Evolutionary conservation across 352 stramenopile species (phyloP).

Genomic region (Pythium volutum): DNA sequence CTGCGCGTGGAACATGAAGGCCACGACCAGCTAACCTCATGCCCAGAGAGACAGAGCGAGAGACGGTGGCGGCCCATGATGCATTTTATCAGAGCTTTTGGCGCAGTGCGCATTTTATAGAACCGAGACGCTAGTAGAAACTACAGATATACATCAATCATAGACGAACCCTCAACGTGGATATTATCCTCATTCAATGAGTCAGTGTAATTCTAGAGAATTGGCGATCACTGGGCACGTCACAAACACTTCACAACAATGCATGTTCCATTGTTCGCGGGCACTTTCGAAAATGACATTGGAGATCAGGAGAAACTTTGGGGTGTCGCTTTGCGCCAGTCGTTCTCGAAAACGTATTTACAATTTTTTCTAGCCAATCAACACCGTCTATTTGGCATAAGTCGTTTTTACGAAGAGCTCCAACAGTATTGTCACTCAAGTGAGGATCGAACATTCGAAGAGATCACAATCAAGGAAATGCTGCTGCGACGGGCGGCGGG

Average conservation of each 20-base stretch:
- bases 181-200: conserved; percentile 47
- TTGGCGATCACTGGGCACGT: conserved; percentile 18
- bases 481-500: background rate
- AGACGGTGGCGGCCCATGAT: background rate
- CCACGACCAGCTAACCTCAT: conserved; percentile 10
- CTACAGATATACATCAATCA: no score
- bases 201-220: conserved; percentile 81
- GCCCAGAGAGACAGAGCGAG: background rate
- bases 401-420: conserved; percentile 16
- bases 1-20: conserved; percentile 80
- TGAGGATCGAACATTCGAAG: conserved; percentile 5
- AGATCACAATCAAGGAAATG: conserved; percentile 5
- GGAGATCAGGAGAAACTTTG: background rate
- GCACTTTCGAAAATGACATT: conserved; percentile 7
- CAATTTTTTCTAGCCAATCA: conserved; percentile 11
- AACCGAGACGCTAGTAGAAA: no score
- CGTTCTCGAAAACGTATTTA: conserved; percentile 19
- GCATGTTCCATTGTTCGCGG: background rate
- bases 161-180: conserved; percentile 42
- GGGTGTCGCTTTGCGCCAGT: conserved; percentile 15
- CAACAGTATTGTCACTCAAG: conserved; percentile 25
- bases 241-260: background rate
- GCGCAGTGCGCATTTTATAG: background rate
- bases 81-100: background rate
- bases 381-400: background rate